Conservation (phyloP, 140 eudicot species). For the Ambrosia hybrid region DNA sequence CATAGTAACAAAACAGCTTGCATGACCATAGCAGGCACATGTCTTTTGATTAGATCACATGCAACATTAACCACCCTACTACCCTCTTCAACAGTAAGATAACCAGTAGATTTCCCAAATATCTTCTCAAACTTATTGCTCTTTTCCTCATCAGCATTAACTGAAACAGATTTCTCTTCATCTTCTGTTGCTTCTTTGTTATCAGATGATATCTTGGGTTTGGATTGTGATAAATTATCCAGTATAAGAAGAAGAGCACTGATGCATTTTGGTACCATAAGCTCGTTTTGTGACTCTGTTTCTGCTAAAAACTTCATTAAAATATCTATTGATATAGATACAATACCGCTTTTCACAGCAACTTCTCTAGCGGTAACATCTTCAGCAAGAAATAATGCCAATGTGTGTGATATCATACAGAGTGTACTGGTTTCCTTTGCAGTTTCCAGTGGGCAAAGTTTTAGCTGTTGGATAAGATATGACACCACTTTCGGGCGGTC, state of each 20-base stretch:
- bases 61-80: conserved; percentile 57
- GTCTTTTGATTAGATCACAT: conserved; percentile 76
- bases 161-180: conserved; percentile 43
- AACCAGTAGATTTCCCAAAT: conserved; percentile 90
- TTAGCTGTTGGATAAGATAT: conserved; percentile 73
- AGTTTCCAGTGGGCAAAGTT: conserved; percentile 70
- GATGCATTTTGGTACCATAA: conserved; percentile 65
- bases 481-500: conserved; percentile 76
- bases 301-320: conserved; percentile 52
- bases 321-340: conserved; percentile 56
- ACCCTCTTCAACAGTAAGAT: conserved; percentile 85
- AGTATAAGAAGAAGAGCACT: conserved; percentile 88
- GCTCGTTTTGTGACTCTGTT: conserved; percentile 43
- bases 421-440: conserved; percentile 65
- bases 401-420: conserved; percentile 73
- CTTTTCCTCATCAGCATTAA: conserved; percentile 39
- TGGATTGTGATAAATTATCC: conserved; percentile 78
- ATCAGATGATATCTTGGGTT: conserved; percentile 60
- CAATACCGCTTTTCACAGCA: conserved; percentile 71
- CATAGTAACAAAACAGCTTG: conserved; percentile 90
- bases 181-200: conserved; percentile 45
- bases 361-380: conserved; percentile 71
- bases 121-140: conserved; percentile 52
- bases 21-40: conserved; percentile 84
- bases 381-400: conserved; percentile 86